A percentile compares a stretch with the other conserved stretches of the same genome.
Conservation (phyloP, 83 land plant genomes). For the Isoetes engelmannii region DNA sequence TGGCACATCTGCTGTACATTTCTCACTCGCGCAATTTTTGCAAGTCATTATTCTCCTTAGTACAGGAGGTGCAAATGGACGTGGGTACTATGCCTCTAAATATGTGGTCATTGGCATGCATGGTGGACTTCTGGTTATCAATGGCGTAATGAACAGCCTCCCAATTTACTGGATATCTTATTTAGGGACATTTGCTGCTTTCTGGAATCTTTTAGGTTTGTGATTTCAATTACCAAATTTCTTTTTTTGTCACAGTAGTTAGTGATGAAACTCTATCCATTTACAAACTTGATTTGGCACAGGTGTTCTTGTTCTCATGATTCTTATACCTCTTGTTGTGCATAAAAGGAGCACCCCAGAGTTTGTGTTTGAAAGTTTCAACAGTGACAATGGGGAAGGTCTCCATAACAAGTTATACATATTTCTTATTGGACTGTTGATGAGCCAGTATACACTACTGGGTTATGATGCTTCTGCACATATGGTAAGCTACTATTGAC, state of each 20-base stretch:
- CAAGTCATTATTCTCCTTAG: constrained; percentile 81
- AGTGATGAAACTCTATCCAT: neutral
- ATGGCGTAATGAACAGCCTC: constrained; percentile 74
- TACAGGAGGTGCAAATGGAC: constrained; percentile 80
- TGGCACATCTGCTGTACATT: no score
- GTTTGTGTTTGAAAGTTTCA: constrained; percentile 77
- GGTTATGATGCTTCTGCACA: constrained; percentile 97
- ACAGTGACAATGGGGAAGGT: constrained; percentile 57
- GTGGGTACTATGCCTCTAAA: constrained; percentile 73
- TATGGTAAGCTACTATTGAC: constrained; percentile 48
- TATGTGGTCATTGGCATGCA: constrained; percentile 67
- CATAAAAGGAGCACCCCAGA: constrained; percentile 52
- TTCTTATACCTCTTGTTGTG: constrained; percentile 64
- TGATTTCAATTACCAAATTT: no score
- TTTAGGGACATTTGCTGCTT: constrained; percentile 68
- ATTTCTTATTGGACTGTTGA: constrained; percentile 75
- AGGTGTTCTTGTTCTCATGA: constrained; percentile 86
- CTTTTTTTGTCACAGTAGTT: neutral
- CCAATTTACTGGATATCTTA: constrained; percentile 60
- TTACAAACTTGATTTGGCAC: neutral
- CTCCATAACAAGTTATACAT: constrained; percentile 62
- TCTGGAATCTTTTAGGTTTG: constrained; percentile 80
- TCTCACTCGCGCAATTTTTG: no score
- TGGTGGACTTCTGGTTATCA: constrained; percentile 67
- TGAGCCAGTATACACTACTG: constrained; percentile 84